These are phyloP conservation scores for Chamaecyparis obtusa DNA, from an alignment of 75 land plant species.

Conservation along the genomic window DNA sequence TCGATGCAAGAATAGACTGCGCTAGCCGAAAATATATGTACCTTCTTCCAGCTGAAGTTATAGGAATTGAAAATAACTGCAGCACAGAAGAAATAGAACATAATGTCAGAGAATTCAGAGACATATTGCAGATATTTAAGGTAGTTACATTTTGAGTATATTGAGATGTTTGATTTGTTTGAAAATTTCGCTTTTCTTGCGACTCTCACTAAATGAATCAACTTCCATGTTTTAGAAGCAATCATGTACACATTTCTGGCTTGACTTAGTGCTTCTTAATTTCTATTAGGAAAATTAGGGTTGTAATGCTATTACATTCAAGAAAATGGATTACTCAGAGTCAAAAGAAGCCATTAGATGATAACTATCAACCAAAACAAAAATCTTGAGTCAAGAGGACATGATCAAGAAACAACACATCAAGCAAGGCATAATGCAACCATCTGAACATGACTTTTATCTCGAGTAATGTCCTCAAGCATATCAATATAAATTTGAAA, in stretches of 20 bases:
- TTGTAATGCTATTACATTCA: no score
- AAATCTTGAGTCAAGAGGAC: no score
- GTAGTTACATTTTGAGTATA: conserved; percentile 30
- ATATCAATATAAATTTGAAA: no score
- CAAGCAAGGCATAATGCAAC: no score
- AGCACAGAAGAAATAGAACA: conserved; percentile 43
- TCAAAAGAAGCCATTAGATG: no score
- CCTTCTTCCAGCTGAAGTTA: conserved; percentile 81
- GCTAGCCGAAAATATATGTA: conserved; percentile 68
- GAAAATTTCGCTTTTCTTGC: neutral
- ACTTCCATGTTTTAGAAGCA: neutral
- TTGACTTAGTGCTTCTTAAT: neutral
- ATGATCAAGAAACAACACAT: no score
- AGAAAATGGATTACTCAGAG: no score
- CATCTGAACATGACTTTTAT: no score
- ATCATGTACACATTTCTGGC: neutral
- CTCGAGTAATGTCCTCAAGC: no score
- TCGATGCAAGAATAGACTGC: conserved; percentile 88
- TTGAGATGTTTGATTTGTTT: neutral
- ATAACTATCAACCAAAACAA: no score
- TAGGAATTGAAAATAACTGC: conserved; percentile 53
- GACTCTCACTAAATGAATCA: neutral
- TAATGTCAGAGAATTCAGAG: conserved; percentile 55
- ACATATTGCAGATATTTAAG: conserved; percentile 69
- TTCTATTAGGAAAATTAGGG: no score